Evolutionary conservation across 495 filamentous ascomycete species (phyloP), one percentile per base, ranked within the genome.

Genomic region (Pseudoneurospora amorphoporcata): DNA sequence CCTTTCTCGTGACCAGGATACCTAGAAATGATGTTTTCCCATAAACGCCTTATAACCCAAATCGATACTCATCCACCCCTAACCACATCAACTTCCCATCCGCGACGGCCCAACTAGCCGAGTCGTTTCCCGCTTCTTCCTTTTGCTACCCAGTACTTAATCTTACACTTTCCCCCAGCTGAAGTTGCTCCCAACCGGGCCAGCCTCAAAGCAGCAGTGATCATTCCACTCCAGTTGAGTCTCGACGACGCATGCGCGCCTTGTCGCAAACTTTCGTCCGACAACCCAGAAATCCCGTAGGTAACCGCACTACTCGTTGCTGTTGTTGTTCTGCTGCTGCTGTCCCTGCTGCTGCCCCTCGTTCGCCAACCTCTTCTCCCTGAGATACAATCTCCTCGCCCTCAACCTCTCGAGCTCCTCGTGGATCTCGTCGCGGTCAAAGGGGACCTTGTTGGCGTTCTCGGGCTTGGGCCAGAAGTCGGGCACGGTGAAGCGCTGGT

Each of bases 381-480:
- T 84, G 75, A 85, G 77, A 76, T 88, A 87, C 73, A 91, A 75
- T 72, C 92, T 80, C 73, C 83, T 80, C 77, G 83, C 83, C 72
- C 90, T 87, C 82, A 98, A 84, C 72, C 93, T 84, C 76, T 93
- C 84, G 41, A 96, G 80, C 86, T 97, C 93, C 68, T 84, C 83
- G 8, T 88, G 82, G 72, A 97, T 94, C 82, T 99, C 95, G 42
- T 97, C 95, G 73, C 86, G 89, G 74, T 98, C 94, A 53, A 91
- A 87, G 0, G 95, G 95, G 69, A 99, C 93, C 78, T 87, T 92
- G 82, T 99, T 91, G 47, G 92, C 93, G 80, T 95, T 88, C 73
- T 92, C 91, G 40, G 89, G 84, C 75, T 90, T 92, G 32, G 95
- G 95, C 95, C 95, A 99, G 87, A 99, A 99, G 73, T 91, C 91